Conservation (phyloP, 129 eudicot genomes). For the Centrapalus pauciflorus region DNA sequence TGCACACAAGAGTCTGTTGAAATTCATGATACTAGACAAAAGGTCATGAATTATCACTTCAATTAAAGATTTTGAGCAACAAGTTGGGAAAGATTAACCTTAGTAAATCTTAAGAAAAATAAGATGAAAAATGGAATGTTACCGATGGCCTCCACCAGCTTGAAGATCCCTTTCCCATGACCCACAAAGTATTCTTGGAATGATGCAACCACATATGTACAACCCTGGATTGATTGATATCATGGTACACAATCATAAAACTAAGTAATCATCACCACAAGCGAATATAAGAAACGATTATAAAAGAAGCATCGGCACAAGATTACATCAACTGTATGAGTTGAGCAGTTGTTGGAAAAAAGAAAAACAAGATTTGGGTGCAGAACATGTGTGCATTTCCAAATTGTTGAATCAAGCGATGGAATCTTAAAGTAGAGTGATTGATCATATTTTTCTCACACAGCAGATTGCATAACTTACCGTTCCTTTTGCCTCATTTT, state of each 20-base stretch:
- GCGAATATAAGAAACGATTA: background rate
- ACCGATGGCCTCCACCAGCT: conserved; percentile 87
- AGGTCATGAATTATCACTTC: background rate
- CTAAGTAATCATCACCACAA: background rate
- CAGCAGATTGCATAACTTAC: too few species aligned
- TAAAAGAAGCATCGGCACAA: too few species aligned
- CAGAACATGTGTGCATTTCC: too few species aligned
- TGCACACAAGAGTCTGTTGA: too few species aligned
- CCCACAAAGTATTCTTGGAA: conserved; percentile 50
- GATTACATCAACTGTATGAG: too few species aligned
- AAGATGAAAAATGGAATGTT: background rate
- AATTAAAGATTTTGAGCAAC: background rate
- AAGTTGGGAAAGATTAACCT: background rate
- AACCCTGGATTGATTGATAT: conserved; percentile 75
- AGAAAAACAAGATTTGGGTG: too few species aligned
- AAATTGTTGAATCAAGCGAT: too few species aligned
- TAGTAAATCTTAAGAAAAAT: background rate
- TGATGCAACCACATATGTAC: conserved; percentile 57
- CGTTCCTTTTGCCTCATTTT: too few species aligned
- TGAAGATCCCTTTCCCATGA: conserved; percentile 62
- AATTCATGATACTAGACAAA: background rate
- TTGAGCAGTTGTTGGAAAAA: too few species aligned
- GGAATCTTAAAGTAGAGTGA: too few species aligned
- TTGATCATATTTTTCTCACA: too few species aligned
- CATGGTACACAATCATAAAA: conserved; percentile 6